Evolutionary conservation across 2,329 filamentous ascomycete genomes (phyloP).

Genomic region (Rhynchosporium graminicola): DNA sequence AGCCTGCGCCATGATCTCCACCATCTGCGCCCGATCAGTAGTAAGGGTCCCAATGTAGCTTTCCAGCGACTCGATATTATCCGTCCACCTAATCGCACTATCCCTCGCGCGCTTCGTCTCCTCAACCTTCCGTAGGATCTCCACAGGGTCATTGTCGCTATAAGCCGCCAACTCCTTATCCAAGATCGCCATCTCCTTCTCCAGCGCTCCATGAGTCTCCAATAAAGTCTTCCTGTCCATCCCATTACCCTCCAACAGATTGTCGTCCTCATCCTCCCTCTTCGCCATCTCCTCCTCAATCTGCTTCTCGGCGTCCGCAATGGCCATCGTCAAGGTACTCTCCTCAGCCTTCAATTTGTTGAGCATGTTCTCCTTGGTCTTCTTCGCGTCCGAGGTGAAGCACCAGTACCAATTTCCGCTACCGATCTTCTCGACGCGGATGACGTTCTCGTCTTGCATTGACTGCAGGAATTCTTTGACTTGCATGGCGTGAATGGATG

Average conservation of each 20-base stretch:
- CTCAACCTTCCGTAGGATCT: conserved; percentile 35
- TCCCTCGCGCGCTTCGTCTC: conserved; percentile 37
- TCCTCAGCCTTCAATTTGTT: conserved; percentile 44
- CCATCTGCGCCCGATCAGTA: conserved; percentile 42
- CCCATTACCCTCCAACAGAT: conserved; percentile 36
- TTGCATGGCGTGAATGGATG: conserved; percentile 65
- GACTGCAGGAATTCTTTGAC: conserved; percentile 67
- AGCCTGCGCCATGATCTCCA: conserved; percentile 41
- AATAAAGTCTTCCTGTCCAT: conserved; percentile 35
- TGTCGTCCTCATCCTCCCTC: conserved; percentile 41
- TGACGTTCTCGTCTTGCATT: conserved; percentile 60
- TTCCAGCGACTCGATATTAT: conserved; percentile 39
- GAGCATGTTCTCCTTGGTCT: conserved; percentile 47
- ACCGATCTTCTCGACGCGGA: conserved; percentile 69
- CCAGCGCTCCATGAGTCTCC: conserved; percentile 33
- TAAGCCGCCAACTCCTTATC: conserved; percentile 40
- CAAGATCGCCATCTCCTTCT: conserved; percentile 36
- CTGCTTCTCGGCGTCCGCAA: conserved; percentile 41
- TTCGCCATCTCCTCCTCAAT: conserved; percentile 42
- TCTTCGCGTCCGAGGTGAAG: conserved; percentile 56
- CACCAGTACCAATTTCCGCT: conserved; percentile 74
- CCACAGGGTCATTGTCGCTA: conserved; percentile 38
- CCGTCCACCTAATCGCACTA: conserved; percentile 38
- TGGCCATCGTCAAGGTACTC: conserved; percentile 35
- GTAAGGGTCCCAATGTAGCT: conserved; percentile 33